Base-by-base conservation (phyloP, 257 asterid genomes). In the Solanum chilense region DNA sequence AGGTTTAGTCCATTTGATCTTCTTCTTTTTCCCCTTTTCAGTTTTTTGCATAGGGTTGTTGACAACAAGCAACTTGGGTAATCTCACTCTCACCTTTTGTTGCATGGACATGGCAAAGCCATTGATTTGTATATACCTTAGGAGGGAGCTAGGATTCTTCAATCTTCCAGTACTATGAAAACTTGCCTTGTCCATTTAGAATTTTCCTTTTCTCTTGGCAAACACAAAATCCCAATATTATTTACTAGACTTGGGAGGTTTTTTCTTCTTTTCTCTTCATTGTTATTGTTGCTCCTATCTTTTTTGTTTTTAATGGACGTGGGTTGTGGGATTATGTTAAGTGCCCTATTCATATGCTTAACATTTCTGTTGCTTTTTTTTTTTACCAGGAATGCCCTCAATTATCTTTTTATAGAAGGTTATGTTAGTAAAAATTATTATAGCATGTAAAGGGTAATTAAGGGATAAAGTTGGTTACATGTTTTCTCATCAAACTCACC, bases 11-110 rank as follows among this genome's bases (percentile, higher is more conserved):
- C 68, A 86, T 87, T 9, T 60, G 44, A 68, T 69, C n/a, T 21
- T 39, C 44, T 86, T 84, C 33, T 42, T 89, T 69, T 62, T 68
- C 7, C 75, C 66, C 80, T 39, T 66, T 41, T 66, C 87, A 39
- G 56, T 41, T 21, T 66, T 41, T 62, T 41, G 62, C 80, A 9
- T 42, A 20, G 20, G 56, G 18, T 84, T 39, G 20, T 66, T 84
- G 82, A 70, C 85, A n/a, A 52, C 58, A 15, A 83, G 84, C 42
- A 83, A 39, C 41, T 41, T 71, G 45, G 84, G 87, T 29, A 74
- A 21, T 83, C 25, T 87, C 62, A 83, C 70, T 69, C 84, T 87
- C 75, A 87, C 83, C 69, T 86, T 86, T 73, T 68, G 88, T 31
- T 86, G 74, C 29, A 52, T 44, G 52, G 85, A 80, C 68, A 47